Evolutionary conservation across 2,329 filamentous ascomycete genomes (phyloP).

Genomic region (Penicillium sp.): DNA sequence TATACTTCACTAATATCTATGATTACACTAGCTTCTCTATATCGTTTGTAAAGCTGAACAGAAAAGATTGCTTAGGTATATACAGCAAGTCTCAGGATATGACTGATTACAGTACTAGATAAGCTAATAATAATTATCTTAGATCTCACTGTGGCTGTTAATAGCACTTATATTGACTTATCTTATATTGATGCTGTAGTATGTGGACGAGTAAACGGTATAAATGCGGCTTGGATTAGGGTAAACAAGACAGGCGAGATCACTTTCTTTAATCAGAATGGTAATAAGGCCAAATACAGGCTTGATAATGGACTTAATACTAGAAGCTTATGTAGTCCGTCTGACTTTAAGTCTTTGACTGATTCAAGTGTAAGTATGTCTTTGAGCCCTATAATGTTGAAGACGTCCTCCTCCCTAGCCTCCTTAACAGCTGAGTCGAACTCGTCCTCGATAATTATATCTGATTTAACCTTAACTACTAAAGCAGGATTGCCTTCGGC

Average conservation of each 20-base stretch:
- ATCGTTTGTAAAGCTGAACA: conserved; percentile 5
- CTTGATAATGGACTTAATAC: conserved; percentile 8
- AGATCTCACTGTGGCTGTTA: conserved; percentile 7
- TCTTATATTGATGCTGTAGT: conserved; percentile 4
- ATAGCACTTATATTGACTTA: conserved; percentile 1
- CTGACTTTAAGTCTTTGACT: not conserved
- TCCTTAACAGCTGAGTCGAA: not conserved
- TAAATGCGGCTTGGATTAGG: conserved; percentile 10
- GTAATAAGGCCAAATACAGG: conserved; percentile 6
- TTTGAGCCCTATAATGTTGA: not conserved
- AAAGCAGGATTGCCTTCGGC: not conserved
- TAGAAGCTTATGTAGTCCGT: conserved; percentile 10
- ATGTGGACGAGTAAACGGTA: conserved; percentile 9
- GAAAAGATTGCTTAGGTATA: conserved; percentile 3
- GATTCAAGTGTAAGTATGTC: not conserved
- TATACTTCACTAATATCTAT: conserved; percentile 10
- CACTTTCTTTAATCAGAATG: conserved; percentile 14
- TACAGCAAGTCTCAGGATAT: not conserved
- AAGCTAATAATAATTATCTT: not conserved
- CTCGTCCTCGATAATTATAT: not conserved
- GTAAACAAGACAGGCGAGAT: conserved; percentile 9
- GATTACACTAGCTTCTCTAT: conserved; percentile 9
- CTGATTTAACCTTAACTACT: not conserved
- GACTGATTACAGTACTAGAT: not conserved
- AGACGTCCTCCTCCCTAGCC: not conserved